A percentile compares a stretch with the other conserved stretches of the same genome.
phyloP scores from a whole-genome alignment of 192 early-diverging fungal species.

The Backusella luteola region DNA sequence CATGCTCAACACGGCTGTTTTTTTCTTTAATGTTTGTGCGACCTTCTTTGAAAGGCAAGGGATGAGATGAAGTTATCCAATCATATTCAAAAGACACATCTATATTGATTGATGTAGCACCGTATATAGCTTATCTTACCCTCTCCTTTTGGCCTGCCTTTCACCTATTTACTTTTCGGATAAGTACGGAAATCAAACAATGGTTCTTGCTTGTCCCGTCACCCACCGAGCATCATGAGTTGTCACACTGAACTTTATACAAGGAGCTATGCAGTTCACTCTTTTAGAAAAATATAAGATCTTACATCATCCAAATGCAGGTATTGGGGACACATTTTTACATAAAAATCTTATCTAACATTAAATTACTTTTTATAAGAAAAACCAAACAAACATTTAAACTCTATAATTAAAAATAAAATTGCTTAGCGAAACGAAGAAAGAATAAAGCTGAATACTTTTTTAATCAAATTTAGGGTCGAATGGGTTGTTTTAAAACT shows the following conservation, averaged over 20 bases:
- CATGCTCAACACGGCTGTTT: background rate
- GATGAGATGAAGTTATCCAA: background rate
- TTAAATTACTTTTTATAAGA: background rate
- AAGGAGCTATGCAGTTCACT: background rate
- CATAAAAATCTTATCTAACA: conserved; percentile 6
- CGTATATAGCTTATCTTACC: conserved; percentile 6
- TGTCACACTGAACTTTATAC: conserved; percentile 1
- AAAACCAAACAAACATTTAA: background rate
- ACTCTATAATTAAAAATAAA: background rate
- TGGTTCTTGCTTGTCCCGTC: conserved; percentile 6
- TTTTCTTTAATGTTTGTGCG: background rate
- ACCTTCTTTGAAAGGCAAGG: conserved; percentile 1
- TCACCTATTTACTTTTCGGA: conserved; percentile 6
- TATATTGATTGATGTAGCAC: conserved; percentile 3
- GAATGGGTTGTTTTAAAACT: background rate
- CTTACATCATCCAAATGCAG: conserved; percentile 2
- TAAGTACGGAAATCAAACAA: conserved; percentile 10
- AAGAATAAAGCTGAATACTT: background rate
- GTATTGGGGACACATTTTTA: conserved; percentile 1
- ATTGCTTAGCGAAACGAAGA: background rate
- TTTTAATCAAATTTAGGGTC: background rate
- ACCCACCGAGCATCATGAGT: conserved; percentile 9
- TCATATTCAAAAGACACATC: background rate
- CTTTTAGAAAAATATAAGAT: conserved; percentile 9
- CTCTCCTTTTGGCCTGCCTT: background rate